Base-by-base conservation (phyloP, 2,329 filamentous ascomycete genomes). In the Trichoderma sp. region DNA sequence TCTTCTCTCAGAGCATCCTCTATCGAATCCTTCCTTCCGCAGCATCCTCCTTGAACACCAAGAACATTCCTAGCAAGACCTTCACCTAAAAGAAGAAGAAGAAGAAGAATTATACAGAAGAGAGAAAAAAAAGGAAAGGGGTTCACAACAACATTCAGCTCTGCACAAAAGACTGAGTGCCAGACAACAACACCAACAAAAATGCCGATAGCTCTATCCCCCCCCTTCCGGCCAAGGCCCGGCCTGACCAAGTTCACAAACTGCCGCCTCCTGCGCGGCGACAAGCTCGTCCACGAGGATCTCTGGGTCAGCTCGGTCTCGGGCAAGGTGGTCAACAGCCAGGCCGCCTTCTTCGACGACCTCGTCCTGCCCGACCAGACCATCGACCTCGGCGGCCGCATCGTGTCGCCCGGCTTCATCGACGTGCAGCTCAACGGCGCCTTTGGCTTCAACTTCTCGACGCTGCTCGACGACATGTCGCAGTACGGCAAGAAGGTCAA, bases 401-500 rank as follows among this genome's bases (percentile, higher is more conserved):
- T 97, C 69, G 76, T 97, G 21, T 87, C 90, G 0, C 92, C 93
- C 0, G 93, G 93, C 28, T 84, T 97, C 73, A 95, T 97, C 71
- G 93, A 97, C 70, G 90, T 90, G 60, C 93, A 97, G 77, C 87
- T 97, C 70, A 97, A 97, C 73, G 93, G 93, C 55, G 93, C 91
- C 10, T 94, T 93, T 72, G 93, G 93, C 64, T 96, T 97, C 81
- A 94, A 97, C 80, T 97, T 96, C 76, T 95, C 92, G 3, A 87
- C 88, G 1, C 82, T 92, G 10, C 86, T 90, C n/a, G 83, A 88
- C 17, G 86, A 90, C 71, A 86, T 85, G 77, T 78, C 82, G 34
- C 82, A 84, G 59, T 97, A 96, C 72, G 85, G 85, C 65, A 89
- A 91, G 75, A 88, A 86, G n/a, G 79, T 97, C 57, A 82, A 82